These are phyloP conservation scores for Melanomma pulvis-pyrius DNA, from an alignment of 495 filamentous ascomycete species.

Conservation along the genomic window DNA sequence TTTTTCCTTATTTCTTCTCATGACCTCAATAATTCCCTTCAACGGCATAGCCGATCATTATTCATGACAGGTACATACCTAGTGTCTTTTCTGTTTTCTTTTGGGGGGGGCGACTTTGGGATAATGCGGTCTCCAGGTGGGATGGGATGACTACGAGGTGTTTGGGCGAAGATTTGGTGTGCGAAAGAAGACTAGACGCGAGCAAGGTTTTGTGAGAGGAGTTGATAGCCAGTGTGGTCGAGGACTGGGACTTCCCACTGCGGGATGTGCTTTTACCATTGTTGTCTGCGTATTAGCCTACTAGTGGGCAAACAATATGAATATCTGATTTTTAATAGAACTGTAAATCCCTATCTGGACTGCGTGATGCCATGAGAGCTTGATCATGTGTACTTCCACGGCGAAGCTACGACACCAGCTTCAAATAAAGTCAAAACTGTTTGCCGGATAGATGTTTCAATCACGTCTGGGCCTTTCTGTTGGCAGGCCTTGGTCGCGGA, in stretches of 20 bases:
- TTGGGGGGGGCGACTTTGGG: background rate
- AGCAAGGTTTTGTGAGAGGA: background rate
- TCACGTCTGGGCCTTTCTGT: background rate
- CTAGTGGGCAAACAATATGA: background rate
- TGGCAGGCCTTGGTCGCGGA: background rate
- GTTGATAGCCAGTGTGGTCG: background rate
- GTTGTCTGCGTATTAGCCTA: too few species aligned
- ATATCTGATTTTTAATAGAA: conserved; percentile 7
- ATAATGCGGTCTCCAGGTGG: background rate
- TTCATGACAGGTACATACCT: background rate
- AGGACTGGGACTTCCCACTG: too few species aligned
- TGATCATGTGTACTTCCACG: too few species aligned
- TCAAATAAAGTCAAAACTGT: too few species aligned
- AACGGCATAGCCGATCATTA: background rate
- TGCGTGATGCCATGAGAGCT: background rate
- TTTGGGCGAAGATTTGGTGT: conserved; percentile 2
- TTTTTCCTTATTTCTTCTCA: background rate
- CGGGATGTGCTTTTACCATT: too few species aligned
- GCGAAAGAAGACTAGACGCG: background rate
- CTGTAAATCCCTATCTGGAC: background rate
- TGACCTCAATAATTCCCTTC: background rate
- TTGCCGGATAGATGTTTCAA: too few species aligned
- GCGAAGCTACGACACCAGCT: too few species aligned
- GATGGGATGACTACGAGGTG: background rate
- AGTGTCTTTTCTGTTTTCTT: background rate